Conservation (phyloP, 2,329 filamentous ascomycete species). For the Zymoseptoria tritici region DNA sequence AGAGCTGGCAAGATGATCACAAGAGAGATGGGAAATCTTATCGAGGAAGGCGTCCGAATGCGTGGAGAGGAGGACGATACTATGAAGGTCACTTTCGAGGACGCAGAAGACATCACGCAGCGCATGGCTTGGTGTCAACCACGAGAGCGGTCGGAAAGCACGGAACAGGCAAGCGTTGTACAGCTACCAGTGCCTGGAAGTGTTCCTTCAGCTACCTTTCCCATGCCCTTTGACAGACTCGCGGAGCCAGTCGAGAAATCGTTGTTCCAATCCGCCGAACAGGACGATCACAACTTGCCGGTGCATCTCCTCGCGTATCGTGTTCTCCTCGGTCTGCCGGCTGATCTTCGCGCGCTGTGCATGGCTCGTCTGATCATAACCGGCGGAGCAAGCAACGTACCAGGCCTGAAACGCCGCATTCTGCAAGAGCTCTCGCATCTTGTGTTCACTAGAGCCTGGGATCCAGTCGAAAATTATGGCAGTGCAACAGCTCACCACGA, state of each 20-base stretch:
- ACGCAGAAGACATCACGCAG: conserved; percentile 71
- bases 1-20: conserved; percentile 67
- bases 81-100: conserved; percentile 52
- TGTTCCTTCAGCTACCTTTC: conserved; percentile 34
- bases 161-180: conserved; percentile 6
- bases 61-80: conserved; percentile 38
- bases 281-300: conserved; percentile 82
- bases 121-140: conserved; percentile 67
- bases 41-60: conserved; percentile 52
- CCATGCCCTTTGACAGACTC: conserved; percentile 62
- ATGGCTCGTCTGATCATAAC: conserved; percentile 85
- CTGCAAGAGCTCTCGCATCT: conserved; percentile 65
- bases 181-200: conserved; percentile 20
- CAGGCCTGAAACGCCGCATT: conserved; percentile 71
- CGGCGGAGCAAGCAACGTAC: conserved; percentile 69
- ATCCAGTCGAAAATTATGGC: conserved; percentile 63
- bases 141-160: conserved; percentile 22
- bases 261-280: conserved; percentile 58
- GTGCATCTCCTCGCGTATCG: conserved; percentile 70
- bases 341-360: conserved; percentile 76
- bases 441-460: conserved; percentile 66
- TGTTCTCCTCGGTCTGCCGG: conserved; percentile 64
- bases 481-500: conserved; percentile 30
- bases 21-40: conserved; percentile 58
- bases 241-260: conserved; percentile 67